phyloP scores from a whole-genome alignment of 106 monocot genomes.

The Triglochin maritima region DNA sequence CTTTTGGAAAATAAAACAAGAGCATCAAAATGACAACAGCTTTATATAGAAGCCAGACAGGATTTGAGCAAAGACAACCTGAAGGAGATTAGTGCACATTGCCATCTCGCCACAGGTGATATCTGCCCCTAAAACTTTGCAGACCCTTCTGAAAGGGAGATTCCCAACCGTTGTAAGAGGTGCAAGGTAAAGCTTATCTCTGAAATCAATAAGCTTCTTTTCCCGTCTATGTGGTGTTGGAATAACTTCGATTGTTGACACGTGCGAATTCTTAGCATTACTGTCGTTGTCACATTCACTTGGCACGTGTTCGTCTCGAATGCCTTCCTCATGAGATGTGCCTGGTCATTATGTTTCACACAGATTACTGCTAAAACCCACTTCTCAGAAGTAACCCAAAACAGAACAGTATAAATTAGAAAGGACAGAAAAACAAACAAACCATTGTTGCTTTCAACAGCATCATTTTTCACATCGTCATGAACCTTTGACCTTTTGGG shows the following conservation, averaged over 20 bases:
- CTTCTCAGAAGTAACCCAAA: background rate
- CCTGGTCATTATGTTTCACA: constrained; percentile 8
- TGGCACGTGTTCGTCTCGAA: constrained; percentile 6
- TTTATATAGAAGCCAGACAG: too few relatives aligned
- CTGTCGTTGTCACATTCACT: constrained; percentile 8
- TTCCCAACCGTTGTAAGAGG: constrained; percentile 95
- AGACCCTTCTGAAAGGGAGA: constrained; percentile 90
- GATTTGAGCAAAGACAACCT: constrained; percentile 24
- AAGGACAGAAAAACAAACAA: background rate
- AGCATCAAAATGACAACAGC: too few relatives aligned
- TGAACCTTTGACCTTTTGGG: constrained; percentile 54
- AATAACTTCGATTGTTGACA: constrained; percentile 29
- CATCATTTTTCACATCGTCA: constrained; percentile 15
- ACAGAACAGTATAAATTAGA: background rate
- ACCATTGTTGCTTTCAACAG: constrained; percentile 29
- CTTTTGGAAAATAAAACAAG: too few relatives aligned
- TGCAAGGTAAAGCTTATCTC: constrained; percentile 85
- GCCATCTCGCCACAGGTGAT: constrained; percentile 99
- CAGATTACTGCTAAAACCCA: background rate
- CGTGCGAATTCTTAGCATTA: constrained; percentile 4
- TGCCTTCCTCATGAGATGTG: background rate
- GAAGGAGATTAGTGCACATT: constrained; percentile 90
- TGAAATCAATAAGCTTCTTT: constrained; percentile 85
- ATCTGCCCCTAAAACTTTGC: constrained; percentile 79
- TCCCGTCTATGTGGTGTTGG: constrained; percentile 41